Conservation (phyloP, 306 rosid genomes). For the Begonia peltatifolia region DNA sequence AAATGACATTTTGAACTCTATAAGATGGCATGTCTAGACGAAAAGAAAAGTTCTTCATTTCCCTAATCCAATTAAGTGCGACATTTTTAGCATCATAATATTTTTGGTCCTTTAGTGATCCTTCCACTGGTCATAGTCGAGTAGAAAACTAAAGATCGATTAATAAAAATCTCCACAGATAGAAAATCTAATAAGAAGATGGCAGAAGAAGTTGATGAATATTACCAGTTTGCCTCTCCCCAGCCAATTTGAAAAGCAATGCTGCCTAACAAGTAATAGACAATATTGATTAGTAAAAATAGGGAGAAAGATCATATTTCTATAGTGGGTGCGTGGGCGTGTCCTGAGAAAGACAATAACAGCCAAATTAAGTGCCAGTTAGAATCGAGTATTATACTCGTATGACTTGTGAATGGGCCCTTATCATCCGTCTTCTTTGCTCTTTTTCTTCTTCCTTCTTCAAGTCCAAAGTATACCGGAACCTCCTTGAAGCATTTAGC, state of each 20-base stretch:
- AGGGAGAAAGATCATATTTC: background rate
- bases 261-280: slow-evolving; percentile 56
- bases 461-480: slow-evolving; percentile 83
- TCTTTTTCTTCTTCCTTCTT: slow-evolving; percentile 59
- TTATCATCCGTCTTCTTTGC: slow-evolving; percentile 57
- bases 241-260: slow-evolving; percentile 82
- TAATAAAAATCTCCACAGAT: background rate
- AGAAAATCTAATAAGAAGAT: no score
- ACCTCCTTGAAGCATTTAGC: slow-evolving; percentile 79
- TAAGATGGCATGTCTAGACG: no score
- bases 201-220: background rate
- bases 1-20: no score
- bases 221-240: slow-evolving; percentile 71
- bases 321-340: no score
- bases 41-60: no score
- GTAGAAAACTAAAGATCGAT: no score
- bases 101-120: no score
- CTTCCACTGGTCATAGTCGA: no score
- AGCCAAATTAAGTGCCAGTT: slow-evolving; percentile 4
- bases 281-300: slow-evolving; percentile 18
- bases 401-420: slow-evolving; percentile 93
- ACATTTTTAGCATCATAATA: no score
- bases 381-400: slow-evolving; percentile 40
- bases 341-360: no score
- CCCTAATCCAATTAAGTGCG: no score